These are phyloP conservation scores for Globisporangium acanthophoron DNA, from an alignment of 352 stramenopile species.

Conservation along the genomic window DNA sequence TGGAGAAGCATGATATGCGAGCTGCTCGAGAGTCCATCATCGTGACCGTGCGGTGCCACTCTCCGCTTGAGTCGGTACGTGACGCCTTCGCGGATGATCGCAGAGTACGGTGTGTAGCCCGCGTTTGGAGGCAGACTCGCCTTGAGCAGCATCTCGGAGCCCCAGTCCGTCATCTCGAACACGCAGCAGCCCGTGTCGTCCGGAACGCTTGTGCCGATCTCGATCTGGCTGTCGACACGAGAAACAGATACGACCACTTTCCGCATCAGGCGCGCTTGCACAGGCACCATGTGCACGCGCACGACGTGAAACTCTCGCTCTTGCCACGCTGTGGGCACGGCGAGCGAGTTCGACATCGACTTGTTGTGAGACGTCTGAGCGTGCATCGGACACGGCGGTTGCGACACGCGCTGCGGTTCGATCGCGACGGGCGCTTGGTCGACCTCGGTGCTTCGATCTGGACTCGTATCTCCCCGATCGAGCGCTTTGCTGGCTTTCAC, in stretches of 20 bases:
- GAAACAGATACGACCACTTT: constrained; percentile 29
- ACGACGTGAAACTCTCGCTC: constrained; percentile 35
- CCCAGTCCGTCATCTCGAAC: constrained; percentile 63
- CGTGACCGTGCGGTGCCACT: neutral
- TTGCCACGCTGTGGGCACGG: constrained; percentile 19
- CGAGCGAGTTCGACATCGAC: constrained; percentile 2
- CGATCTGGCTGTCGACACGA: constrained; percentile 29
- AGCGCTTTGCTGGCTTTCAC: constrained; percentile 19
- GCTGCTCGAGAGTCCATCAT: neutral
- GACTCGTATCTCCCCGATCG: neutral
- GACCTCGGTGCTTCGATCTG: neutral
- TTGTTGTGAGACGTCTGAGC: neutral
- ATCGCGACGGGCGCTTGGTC: too few relatives aligned
- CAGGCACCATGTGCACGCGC: constrained; percentile 35
- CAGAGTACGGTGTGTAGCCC: constrained; percentile 32
- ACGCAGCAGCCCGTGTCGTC: constrained; percentile 42
- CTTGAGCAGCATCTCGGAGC: constrained; percentile 34
- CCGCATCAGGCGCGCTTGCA: constrained; percentile 25
- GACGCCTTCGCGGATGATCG: constrained; percentile 17
- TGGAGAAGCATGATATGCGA: constrained; percentile 7
- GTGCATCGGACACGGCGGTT: neutral
- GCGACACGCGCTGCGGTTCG: neutral
- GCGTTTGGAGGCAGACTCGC: constrained; percentile 9
- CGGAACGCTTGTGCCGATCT: constrained; percentile 22
- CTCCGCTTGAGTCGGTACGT: constrained; percentile 4